These are phyloP conservation scores for Thalassiosira gravida DNA, from an alignment of 352 stramenopile species.

Conservation along the genomic window DNA sequence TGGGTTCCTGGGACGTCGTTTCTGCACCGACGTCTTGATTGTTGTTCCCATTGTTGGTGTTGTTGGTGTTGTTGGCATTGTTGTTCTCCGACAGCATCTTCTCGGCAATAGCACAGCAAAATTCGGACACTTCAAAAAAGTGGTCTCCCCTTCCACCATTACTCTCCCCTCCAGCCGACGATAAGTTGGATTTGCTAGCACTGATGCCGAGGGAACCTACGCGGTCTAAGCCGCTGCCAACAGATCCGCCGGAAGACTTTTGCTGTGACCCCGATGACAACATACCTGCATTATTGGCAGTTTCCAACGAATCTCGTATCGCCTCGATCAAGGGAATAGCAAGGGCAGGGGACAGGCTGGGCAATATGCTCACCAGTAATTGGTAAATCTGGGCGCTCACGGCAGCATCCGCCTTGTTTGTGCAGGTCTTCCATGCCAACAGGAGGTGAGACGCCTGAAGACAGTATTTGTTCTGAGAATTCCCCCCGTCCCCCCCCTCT, in stretches of 20 bases:
- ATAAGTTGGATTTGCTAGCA: neutral
- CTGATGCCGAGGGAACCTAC: neutral
- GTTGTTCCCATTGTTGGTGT: constrained; percentile 35
- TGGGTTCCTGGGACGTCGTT: constrained; percentile 33
- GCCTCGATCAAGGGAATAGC: constrained; percentile 76
- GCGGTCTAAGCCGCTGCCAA: neutral
- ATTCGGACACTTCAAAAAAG: constrained; percentile 81
- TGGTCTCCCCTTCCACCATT: constrained; percentile 55
- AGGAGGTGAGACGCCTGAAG: constrained; percentile 79
- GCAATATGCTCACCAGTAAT: constrained; percentile 81
- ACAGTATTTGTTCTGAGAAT: constrained; percentile 59
- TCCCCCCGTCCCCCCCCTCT: neutral
- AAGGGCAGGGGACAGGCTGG: constrained; percentile 66
- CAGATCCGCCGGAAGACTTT: neutral
- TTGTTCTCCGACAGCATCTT: constrained; percentile 45
- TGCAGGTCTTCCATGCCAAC: constrained; percentile 84
- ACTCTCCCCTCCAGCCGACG: neutral
- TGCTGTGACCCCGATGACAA: neutral
- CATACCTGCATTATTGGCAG: no score
- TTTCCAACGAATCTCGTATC: constrained; percentile 69
- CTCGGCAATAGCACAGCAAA: constrained; percentile 76
- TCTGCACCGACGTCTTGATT: neutral
- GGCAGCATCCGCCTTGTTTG: constrained; percentile 75
- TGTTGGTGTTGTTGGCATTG: constrained; percentile 20
- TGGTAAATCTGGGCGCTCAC: constrained; percentile 84